Conservation (phyloP, 1,284 basidiomycete genomes). For the Boletus smithii region DNA sequence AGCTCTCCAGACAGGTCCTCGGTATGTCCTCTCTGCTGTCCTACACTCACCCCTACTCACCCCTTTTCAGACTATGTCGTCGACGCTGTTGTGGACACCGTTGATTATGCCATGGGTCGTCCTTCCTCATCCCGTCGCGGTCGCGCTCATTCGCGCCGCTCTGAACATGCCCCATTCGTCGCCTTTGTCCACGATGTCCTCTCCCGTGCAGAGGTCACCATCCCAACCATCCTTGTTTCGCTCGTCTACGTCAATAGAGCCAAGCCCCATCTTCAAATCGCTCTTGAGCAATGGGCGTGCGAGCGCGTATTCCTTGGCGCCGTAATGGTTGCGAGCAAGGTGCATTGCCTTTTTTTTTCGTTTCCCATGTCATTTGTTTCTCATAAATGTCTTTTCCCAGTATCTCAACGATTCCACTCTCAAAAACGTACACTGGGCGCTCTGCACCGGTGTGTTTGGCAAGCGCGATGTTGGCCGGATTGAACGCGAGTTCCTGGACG, state of each 20-base stretch:
- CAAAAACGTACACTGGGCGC: slow-evolving; percentile 75
- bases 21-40: slow-evolving; percentile 42
- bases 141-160: slow-evolving; percentile 43
- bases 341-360: slow-evolving; percentile 32
- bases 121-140: slow-evolving; percentile 52
- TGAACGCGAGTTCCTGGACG: slow-evolving; percentile 74
- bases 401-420: slow-evolving; percentile 73
- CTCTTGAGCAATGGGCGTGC: slow-evolving; percentile 73
- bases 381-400: slow-evolving; percentile 34
- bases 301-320: slow-evolving; percentile 74
- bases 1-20: slow-evolving; percentile 55
- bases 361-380: slow-evolving; percentile 17
- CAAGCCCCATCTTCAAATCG: slow-evolving; percentile 69
- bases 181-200: slow-evolving; percentile 64
- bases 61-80: slow-evolving; percentile 57
- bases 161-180: slow-evolving; percentile 54
- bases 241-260: slow-evolving; percentile 71
- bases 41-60: not conserved
- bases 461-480: slow-evolving; percentile 74
- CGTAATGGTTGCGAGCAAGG: slow-evolving; percentile 70
- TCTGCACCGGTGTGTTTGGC: slow-evolving; percentile 75
- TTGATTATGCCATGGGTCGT: slow-evolving; percentile 67
- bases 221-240: slow-evolving; percentile 58
- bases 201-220: slow-evolving; percentile 62
- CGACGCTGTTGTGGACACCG: slow-evolving; percentile 62